Percentiles rank a stretch among this genome's conserved stretches.
phyloP scores from a whole-genome alignment of 2,329 filamentous ascomycete species.

The Thyridium curvatum region DNA sequence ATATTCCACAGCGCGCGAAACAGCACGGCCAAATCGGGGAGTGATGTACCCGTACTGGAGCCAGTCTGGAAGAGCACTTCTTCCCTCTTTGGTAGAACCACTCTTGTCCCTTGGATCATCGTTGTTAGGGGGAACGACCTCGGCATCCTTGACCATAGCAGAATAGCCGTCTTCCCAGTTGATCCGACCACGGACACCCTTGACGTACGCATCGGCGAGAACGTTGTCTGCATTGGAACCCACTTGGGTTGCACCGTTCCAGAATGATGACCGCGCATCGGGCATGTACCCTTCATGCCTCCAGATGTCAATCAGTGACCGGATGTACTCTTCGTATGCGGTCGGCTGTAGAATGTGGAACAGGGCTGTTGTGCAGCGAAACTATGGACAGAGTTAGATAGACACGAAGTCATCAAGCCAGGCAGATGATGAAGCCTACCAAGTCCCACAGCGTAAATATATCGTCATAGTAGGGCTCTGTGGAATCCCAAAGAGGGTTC shows the following conservation, averaged over 20 bases:
- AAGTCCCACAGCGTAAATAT: conserved; percentile 64
- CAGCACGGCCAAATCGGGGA: conserved; percentile 51
- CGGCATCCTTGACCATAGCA: conserved; percentile 62
- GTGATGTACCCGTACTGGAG: conserved; percentile 59
- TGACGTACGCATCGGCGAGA: conserved; percentile 65
- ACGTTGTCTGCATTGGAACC: conserved; percentile 68
- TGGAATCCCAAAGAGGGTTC: conserved; percentile 58
- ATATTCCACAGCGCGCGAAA: conserved; percentile 62
- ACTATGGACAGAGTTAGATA: conserved; percentile 29
- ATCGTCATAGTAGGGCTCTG: conserved; percentile 66
- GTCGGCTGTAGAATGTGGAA: conserved; percentile 59
- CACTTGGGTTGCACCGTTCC: conserved; percentile 63
- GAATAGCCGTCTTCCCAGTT: conserved; percentile 58
- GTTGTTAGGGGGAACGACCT: conserved; percentile 54
- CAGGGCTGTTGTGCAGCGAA: conserved; percentile 59
- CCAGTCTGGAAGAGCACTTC: conserved; percentile 67
- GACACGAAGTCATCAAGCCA: not conserved
- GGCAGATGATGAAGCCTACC: conserved; percentile 13
- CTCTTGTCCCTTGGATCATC: conserved; percentile 49
- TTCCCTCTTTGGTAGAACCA: conserved; percentile 59
- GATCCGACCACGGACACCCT: conserved; percentile 55
- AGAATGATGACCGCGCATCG: conserved; percentile 61
- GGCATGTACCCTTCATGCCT: conserved; percentile 58
- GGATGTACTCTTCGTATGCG: conserved; percentile 58
- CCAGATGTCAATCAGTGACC: conserved; percentile 64